Evolutionary conservation across 306 rosid species (phyloP).

Genomic region (Lathyrus aphaca): DNA sequence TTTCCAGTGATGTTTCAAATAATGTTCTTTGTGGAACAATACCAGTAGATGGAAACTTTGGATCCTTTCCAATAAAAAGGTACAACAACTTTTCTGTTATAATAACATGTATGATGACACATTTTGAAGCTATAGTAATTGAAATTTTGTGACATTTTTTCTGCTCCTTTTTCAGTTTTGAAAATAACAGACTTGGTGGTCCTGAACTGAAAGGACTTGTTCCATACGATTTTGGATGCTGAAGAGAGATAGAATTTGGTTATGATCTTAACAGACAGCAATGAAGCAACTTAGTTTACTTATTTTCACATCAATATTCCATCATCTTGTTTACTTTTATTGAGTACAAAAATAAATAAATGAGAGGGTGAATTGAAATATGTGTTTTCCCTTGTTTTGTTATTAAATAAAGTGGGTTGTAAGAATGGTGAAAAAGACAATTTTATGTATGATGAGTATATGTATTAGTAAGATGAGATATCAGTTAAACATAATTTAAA

Average conservation of each 20-base stretch:
- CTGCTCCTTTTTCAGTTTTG: conserved; percentile 59
- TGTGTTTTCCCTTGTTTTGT: conserved; percentile 7
- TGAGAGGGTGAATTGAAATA: background rate
- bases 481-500: background rate
- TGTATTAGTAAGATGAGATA: background rate
- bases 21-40: conserved; percentile 92
- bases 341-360: background rate
- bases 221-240: conserved; percentile 89
- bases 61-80: conserved; percentile 85
- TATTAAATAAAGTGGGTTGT: background rate
- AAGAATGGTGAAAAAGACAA: conserved; percentile 5
- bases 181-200: conserved; percentile 75
- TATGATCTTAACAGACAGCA: conserved; percentile 4
- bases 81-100: conserved; percentile 14
- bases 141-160: conserved; percentile 4
- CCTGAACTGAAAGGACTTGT: conserved; percentile 90
- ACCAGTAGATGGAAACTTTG: conserved; percentile 89
- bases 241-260: conserved; percentile 37
- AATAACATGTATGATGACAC: conserved; percentile 13
- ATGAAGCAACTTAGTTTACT: conserved; percentile 30
- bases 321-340: conserved; percentile 28
- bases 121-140: conserved; percentile 29
- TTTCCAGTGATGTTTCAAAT: conserved; percentile 89
- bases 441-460: background rate
- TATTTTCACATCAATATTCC: conserved; percentile 22